phyloP scores from a whole-genome alignment of 345 rosid species.

The Hypericum perforatum region DNA sequence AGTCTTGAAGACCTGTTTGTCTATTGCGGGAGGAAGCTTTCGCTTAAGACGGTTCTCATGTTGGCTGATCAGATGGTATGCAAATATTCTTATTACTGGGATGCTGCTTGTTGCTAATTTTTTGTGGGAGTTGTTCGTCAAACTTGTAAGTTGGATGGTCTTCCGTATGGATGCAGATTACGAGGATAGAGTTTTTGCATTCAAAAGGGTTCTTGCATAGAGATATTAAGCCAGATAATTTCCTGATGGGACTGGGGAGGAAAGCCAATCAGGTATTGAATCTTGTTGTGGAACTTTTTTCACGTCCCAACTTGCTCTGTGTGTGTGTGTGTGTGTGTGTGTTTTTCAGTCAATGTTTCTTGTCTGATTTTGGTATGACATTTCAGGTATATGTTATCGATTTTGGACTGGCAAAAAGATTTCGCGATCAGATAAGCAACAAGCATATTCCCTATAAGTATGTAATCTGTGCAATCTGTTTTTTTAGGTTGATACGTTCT shows the following conservation, averaged over 20 bases:
- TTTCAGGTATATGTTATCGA: slow-evolving; percentile 75
- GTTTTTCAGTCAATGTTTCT: background rate
- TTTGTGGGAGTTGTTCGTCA: too few species aligned
- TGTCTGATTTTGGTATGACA: background rate
- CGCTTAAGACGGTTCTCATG: slow-evolving; percentile 75
- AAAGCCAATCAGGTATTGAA: slow-evolving; percentile 59
- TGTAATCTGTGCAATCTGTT: too few species aligned
- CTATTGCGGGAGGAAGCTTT: slow-evolving; percentile 83
- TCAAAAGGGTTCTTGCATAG: slow-evolving; percentile 78
- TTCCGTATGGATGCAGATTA: slow-evolving; percentile 26
- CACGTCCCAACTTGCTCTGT: too few species aligned
- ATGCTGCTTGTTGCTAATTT: too few species aligned
- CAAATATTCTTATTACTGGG: background rate
- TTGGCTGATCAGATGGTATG: slow-evolving; percentile 93
- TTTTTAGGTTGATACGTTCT: too few species aligned
- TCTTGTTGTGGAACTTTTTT: background rate
- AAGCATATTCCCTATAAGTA: slow-evolving; percentile 86
- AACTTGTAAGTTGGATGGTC: background rate
- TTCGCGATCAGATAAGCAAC: slow-evolving; percentile 61
- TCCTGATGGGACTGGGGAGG: slow-evolving; percentile 70
- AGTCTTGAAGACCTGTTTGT: slow-evolving; percentile 88
- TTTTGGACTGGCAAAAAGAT: slow-evolving; percentile 89
- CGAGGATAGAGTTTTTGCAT: slow-evolving; percentile 64
- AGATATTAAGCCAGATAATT: slow-evolving; percentile 77
- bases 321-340: background rate